Base-by-base conservation (phyloP, 1,284 basidiomycete species). In the Apiotrichum sp. region DNA sequence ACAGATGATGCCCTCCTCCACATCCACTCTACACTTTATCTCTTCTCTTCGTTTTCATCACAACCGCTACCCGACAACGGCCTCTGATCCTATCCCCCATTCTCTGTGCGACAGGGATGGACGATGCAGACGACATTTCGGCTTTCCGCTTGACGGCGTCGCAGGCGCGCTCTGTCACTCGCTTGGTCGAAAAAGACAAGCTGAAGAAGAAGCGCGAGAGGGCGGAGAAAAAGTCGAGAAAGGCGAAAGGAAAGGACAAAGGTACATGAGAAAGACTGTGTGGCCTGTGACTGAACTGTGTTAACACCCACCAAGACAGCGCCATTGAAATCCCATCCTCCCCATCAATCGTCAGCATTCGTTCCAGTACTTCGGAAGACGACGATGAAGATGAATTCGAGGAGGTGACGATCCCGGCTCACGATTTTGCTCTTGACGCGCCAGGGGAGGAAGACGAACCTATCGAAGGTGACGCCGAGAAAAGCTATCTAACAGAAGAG, bases 331-430 rank as follows among this genome's bases (percentile, higher is more conserved):
- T 61, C 31, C 47, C 50, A 0, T 33, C 16, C 16, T 59, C 57
- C 39, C 59, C 54, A 10, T 59, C 57, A 29, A 53, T 52, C 32
- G 54, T 56, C 38, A 50, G 45, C n/a, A 51, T 56, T 7, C 47
- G n/a, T 5, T 60, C 58, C 22, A 40, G 13, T 16, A n/a, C 6
- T 13, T 16, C 40, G n/a, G 14, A n/a, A 14, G 57, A 63, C 38
- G 62, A 65, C 14, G 65, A 67, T 8, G 72, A 74, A 13, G 72
- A 73, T 34, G 74, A 75, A 33, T 67, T 76, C 55, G 74, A 76
- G 52, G 73, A 74, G 51, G 71, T 76, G 4, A 62, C 62, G 2
- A 72, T 76, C 33, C 69, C 72, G 8, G 39, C 47, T n/a, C 62
- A 62, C 3, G 35, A n/a, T 6, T 33, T 33, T 31, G 47, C 45